These are phyloP conservation scores for Candida krabiensis DNA, from an alignment of 805 yeast genomes.

Conservation along the genomic window DNA sequence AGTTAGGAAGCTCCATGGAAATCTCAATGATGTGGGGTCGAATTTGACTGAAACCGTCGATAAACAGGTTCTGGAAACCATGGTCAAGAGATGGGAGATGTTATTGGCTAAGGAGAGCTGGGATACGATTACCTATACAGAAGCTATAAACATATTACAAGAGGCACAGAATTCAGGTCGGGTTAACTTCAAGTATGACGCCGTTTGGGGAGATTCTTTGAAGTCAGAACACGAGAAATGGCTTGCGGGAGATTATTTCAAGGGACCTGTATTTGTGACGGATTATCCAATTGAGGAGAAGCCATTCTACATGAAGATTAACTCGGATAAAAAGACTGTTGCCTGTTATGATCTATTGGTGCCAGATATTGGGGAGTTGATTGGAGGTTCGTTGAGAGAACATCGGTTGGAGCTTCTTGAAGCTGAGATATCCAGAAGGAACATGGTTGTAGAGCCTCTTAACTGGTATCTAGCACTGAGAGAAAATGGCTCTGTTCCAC, in stretches of 20 bases:
- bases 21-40: conserved; percentile 26
- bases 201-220: conserved; percentile 71
- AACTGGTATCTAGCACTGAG: conserved; percentile 82
- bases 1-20: conserved; percentile 31
- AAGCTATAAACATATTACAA: conserved; percentile 63
- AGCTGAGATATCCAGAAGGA: conserved; percentile 48
- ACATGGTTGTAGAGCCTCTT: conserved; percentile 59
- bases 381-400: conserved; percentile 94
- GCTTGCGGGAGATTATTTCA: conserved; percentile 69
- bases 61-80: conserved; percentile 35
- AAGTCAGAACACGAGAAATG: conserved; percentile 90
- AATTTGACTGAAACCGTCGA: conserved; percentile 41
- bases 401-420: conserved; percentile 51
- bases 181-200: conserved; percentile 41
- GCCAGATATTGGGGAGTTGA: conserved; percentile 90
- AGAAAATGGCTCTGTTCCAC: conserved; percentile 80
- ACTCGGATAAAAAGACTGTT: conserved; percentile 55
- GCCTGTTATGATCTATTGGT: conserved; percentile 87
- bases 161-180: conserved; percentile 30
- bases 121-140: conserved; percentile 71
- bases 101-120: conserved; percentile 49
- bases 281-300: conserved; percentile 79
- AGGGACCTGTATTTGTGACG: conserved; percentile 82
- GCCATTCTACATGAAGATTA: conserved; percentile 87
- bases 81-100: conserved; percentile 58